Conservation (phyloP, 306 rosid species). For the Cotoneaster glaucophyllus region DNA sequence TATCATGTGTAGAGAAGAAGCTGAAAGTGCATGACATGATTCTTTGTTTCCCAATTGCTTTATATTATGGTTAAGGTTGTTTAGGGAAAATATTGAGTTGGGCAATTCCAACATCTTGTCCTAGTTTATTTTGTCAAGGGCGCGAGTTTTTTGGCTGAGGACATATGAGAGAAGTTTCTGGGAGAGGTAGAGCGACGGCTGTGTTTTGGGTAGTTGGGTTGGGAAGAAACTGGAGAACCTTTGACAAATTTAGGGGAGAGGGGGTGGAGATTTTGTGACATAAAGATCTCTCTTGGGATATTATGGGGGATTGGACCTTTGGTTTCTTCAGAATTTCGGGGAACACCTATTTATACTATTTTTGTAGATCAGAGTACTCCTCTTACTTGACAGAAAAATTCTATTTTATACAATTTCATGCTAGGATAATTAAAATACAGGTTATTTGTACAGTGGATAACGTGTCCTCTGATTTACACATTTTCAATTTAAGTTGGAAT, state of each 20-base stretch:
- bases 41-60: neutral
- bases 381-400: too few species aligned
- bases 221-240: neutral
- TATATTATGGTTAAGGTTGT: neutral
- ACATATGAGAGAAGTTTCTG: too few species aligned
- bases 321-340: neutral
- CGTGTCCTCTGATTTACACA: too few species aligned
- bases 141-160: neutral
- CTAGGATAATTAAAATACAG: too few species aligned
- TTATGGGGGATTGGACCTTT: neutral
- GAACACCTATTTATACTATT: too few species aligned
- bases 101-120: neutral
- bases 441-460: too few species aligned
- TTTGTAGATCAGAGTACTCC: too few species aligned
- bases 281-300: neutral
- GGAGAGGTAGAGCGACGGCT: neutral
- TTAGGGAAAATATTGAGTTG: neutral
- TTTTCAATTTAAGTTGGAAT: too few species aligned
- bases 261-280: too few species aligned
- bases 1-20: neutral
- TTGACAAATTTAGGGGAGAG: neutral
- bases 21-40: neutral
- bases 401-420: too few species aligned
- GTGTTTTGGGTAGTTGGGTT: neutral
- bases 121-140: neutral